phyloP scores from a whole-genome alignment of 768 basidiomycete genomes.

The Xerocomellus chrysenteron region DNA sequence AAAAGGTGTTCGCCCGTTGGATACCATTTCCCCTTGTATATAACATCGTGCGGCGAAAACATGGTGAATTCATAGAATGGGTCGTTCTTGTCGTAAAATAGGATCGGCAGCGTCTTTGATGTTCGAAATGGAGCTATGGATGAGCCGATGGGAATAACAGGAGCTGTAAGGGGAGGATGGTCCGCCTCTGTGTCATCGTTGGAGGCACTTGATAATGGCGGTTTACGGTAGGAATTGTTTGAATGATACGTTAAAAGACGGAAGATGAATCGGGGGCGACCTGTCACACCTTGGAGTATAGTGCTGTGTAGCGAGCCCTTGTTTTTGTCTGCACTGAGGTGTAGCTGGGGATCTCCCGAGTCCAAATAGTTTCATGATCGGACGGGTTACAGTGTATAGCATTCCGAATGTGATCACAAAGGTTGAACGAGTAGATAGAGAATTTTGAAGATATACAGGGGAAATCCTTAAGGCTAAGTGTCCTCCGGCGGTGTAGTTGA shows the following conservation, averaged over 20 bases:
- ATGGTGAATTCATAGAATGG: constrained; percentile 74
- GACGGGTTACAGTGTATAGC: constrained; percentile 27
- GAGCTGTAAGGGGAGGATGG: constrained; percentile 35
- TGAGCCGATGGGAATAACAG: constrained; percentile 26
- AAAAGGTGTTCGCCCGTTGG: constrained; percentile 79
- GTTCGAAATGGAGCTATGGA: constrained; percentile 30
- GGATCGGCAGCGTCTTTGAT: constrained; percentile 38
- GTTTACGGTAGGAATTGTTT: constrained; percentile 17
- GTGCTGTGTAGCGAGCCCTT: constrained; percentile 27
- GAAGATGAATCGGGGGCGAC: not conserved
- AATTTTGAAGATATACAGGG: constrained; percentile 24
- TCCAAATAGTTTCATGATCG: constrained; percentile 34
- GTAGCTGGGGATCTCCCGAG: constrained; percentile 29
- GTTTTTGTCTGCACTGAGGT: constrained; percentile 21
- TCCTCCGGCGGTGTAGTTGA: constrained; percentile 20
- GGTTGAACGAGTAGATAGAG: constrained; percentile 20
- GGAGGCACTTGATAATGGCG: constrained; percentile 6
- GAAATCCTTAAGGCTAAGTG: no score
- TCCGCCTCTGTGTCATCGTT: constrained; percentile 15
- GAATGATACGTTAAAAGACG: not conserved
- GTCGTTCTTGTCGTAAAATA: constrained; percentile 64
- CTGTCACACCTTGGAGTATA: constrained; percentile 17
- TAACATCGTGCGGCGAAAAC: constrained; percentile 65
- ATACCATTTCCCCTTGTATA: constrained; percentile 61
- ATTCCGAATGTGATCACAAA: constrained; percentile 28